Evolutionary conservation across 148 eudicot species (phyloP), one percentile per base, ranked within the genome.

Genomic region (Silene uniflora): DNA sequence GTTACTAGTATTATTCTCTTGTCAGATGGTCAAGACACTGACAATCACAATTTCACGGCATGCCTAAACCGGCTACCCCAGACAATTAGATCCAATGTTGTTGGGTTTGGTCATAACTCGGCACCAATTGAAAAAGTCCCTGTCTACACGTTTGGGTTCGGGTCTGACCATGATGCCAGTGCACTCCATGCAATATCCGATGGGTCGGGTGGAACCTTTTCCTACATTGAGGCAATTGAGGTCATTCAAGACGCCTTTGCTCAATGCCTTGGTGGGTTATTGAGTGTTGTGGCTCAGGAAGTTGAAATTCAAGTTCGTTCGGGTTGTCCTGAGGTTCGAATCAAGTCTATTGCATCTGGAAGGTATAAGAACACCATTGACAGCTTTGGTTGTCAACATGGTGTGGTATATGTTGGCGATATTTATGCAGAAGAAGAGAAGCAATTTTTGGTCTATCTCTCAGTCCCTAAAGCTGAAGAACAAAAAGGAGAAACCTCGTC

Each of bases 1-100:
- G 85, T 85, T 64, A 73, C 84, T 0, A 76, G 84, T 71, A 85
- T 85, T 11, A 85, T 85, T 54, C 76, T 85, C 19, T 73, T 85
- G 5, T 83, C 88, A 13, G 88, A 85, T 46, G 88, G 88, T 11
- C 78, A 68, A 27, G 85, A 85, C 68, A 83, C 74, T 10, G 62
- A 72, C 24, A 80, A 80, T 44, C 66, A 29, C 11, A 9, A 25
- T 8, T 19, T 9, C 55, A 1, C 12, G 25, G 71, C 27, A 56
- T 46, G 7, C 71, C 67, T 63, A 10, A 25, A 19, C 6, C n/a
- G 39, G 5, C 79, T 79, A 3, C 76, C 83, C 23, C 32, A 35
- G 61, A 76, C 62, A 19, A 66, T 82, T 29, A 71, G 65, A 27
- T 60, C 60, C 0, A 79, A 71, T 62, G 79, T 14, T 60, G 21